Evolutionary conservation across 805 yeast species (phyloP), one percentile per base, ranked within the genome.

Genomic region (Candida ipomoeae): DNA sequence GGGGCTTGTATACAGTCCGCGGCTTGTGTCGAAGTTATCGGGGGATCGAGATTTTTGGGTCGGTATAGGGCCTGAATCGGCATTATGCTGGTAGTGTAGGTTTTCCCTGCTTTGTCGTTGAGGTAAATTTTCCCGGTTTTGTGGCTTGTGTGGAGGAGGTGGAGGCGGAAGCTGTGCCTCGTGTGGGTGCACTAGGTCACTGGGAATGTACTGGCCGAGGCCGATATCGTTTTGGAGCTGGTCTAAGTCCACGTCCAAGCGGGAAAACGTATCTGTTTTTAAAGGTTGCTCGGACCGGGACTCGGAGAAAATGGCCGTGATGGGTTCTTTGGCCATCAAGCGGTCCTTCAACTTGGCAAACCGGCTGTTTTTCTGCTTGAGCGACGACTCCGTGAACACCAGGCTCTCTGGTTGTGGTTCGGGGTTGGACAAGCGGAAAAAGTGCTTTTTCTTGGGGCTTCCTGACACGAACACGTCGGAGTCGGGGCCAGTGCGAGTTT

Each of bases 261-360:
- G 45, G 26, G 33, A 23, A 13, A 13, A 17, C 7, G 40, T 3
- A 6, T 44, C 40, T 13, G 34, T 2, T 11, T 11, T 11, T 17
- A 32, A 20, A 14, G 38, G 31, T 37, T 29, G 5, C 3, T 20
- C n/a, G 3, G 37, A 13, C 6, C 36, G 45, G 14, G 36, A 14
- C 26, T 29, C 36, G 34, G 33, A 15, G 40, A 44, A 67, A 7
- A 67, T 46, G 6, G 57, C 50, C 5, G 65, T 54, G 38, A 69
- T 63, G 15, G 73, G 68, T 43, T 73, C 75, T 54, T 65, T 69
- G 20, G 67, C 57, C 46, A 62, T 63, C 49, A 73, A 67, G 53
- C 64, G 68, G 35, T 51, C 55, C 49, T 63, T 70, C 43, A 73
- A 55, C 56, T 67, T 68, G 45, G 59, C 55, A 48, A 72, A 63